phyloP scores from a whole-genome alignment of 192 early-diverging fungal species.

The Entrophospora sp. region DNA sequence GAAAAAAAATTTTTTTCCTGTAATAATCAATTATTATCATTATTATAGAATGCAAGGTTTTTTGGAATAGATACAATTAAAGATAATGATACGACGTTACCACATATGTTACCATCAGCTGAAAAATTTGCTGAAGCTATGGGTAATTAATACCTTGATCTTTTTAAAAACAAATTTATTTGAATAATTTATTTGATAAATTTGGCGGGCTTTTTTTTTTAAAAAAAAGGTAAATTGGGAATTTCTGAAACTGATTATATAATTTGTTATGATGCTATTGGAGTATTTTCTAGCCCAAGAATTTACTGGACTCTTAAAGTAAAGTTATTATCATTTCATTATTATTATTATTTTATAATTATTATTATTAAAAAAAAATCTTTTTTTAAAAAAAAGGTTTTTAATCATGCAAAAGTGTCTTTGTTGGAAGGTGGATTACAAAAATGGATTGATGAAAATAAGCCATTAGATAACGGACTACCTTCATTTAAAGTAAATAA shows the following conservation, averaged over 20 bases:
- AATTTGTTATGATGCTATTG: constrained; percentile 80
- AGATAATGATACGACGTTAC: constrained; percentile 59
- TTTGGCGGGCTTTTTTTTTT: constrained; percentile 9
- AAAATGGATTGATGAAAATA: constrained; percentile 56
- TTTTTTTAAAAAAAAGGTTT: constrained; percentile 39
- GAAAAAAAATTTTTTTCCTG: not conserved
- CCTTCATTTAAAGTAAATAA: not conserved
- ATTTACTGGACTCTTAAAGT: constrained; percentile 93
- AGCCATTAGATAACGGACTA: constrained; percentile 27
- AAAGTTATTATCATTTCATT: not conserved
- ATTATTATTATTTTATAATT: not conserved
- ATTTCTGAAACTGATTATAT: constrained; percentile 76
- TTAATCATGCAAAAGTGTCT: constrained; percentile 83
- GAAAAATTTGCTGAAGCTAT: constrained; percentile 65
- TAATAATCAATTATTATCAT: not conserved
- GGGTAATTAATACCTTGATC: constrained; percentile 30
- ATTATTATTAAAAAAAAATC: not conserved
- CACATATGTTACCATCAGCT: constrained; percentile 85
- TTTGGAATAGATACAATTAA: constrained; percentile 88
- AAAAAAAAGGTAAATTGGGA: constrained; percentile 51
- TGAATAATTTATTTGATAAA: no score
- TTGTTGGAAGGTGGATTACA: constrained; percentile 85
- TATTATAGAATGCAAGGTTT: constrained; percentile 58
- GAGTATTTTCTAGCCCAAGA: constrained; percentile 72
- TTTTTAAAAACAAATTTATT: not conserved